These are phyloP conservation scores for Immersiella caudata DNA, from an alignment of 495 filamentous ascomycete genomes.

Conservation along the genomic window DNA sequence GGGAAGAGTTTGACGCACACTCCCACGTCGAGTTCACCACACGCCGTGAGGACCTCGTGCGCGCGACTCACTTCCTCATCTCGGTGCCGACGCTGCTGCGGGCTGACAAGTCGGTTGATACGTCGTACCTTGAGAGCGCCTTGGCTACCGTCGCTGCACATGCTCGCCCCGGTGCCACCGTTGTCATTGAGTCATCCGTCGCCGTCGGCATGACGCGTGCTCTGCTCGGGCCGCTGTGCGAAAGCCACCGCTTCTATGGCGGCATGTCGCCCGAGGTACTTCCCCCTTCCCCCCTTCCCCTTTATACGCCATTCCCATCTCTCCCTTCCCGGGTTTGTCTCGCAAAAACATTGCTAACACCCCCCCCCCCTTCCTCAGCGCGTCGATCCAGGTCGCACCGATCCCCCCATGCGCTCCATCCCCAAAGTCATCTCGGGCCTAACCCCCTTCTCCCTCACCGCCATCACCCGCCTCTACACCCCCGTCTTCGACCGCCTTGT, in stretches of 20 bases:
- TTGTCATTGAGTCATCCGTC: conserved; percentile 44
- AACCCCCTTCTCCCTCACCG: conserved; percentile 35
- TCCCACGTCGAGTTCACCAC: conserved; percentile 28
- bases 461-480: conserved; percentile 37
- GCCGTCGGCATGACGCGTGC: conserved; percentile 46
- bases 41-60: conserved; percentile 27
- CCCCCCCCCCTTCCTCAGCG: conserved; percentile 25
- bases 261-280: conserved; percentile 44
- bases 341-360: conserved; percentile 13
- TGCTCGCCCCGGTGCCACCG: conserved; percentile 35
- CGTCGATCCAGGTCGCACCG: conserved; percentile 42
- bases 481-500: conserved; percentile 39
- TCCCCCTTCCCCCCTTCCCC: background rate
- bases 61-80: conserved; percentile 42
- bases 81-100: conserved; percentile 44
- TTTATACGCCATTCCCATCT: background rate
- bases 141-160: conserved; percentile 34
- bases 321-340: too few relatives aligned
- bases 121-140: conserved; percentile 34
- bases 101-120: conserved; percentile 38
- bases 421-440: conserved; percentile 46
- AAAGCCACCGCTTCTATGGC: conserved; percentile 30
- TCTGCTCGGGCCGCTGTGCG: conserved; percentile 36
- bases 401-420: conserved; percentile 32
- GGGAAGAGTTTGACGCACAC: conserved; percentile 16